Evolutionary conservation across 331 rosid species (phyloP).

Genomic region (Stylosanthes scabra): DNA sequence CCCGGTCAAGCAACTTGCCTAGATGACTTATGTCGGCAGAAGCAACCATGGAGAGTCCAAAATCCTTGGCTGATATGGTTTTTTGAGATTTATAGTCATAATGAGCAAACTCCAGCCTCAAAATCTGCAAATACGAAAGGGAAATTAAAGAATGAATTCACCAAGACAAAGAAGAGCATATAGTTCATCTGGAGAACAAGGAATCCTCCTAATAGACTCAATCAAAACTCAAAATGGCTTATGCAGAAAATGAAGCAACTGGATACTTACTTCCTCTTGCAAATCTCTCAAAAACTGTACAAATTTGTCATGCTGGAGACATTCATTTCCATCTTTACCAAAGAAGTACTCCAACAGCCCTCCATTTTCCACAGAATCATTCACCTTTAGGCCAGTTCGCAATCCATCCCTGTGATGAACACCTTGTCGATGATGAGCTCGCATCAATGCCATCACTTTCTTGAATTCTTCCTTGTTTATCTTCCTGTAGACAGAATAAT

Average conservation of each 20-base stretch:
- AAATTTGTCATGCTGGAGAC: constrained; percentile 73
- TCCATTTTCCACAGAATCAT: constrained; percentile 82
- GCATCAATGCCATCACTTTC: constrained; percentile 95
- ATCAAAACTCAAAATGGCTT: constrained; percentile 30
- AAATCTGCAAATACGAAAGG: constrained; percentile 53
- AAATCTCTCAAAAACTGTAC: constrained; percentile 68
- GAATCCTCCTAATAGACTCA: constrained; percentile 28
- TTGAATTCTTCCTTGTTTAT: constrained; percentile 89
- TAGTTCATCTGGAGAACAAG: constrained; percentile 17
- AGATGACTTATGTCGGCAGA: constrained; percentile 71
- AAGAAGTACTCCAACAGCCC: constrained; percentile 86
- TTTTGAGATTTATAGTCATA: constrained; percentile 76
- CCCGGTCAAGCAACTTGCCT: constrained; percentile 70
- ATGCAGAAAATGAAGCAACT: constrained; percentile 10
- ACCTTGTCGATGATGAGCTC: constrained; percentile 79
- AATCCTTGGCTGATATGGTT: constrained; percentile 81
- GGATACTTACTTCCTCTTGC: constrained; percentile 67
- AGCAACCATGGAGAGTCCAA: constrained; percentile 92
- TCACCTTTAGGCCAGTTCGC: constrained; percentile 62
- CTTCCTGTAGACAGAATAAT: constrained; percentile 51
- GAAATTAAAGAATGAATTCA: constrained; percentile 14
- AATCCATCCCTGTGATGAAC: constrained; percentile 72
- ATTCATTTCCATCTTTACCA: constrained; percentile 69
- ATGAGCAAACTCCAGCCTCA: constrained; percentile 79
- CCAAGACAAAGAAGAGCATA: constrained; percentile 20